phyloP scores from a whole-genome alignment of 1,139 yeast species.

The Hansenula lynferdii region DNA sequence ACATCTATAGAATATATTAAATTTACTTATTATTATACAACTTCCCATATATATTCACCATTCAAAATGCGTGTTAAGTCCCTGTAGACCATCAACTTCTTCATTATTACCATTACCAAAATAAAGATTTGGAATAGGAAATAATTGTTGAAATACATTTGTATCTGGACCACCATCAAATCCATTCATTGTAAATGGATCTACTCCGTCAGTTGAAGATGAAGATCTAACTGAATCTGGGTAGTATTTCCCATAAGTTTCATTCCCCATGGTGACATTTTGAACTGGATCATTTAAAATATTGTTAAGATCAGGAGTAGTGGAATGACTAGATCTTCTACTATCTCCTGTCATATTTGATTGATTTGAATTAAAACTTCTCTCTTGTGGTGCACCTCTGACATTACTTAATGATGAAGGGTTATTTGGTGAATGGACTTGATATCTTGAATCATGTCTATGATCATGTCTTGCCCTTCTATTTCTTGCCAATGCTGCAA shows the following conservation, averaged over 20 bases:
- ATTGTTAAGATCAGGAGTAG: not conserved
- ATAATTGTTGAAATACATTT: slow-evolving; percentile 1
- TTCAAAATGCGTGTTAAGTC: not conserved
- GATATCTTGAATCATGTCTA: not conserved
- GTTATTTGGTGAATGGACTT: not conserved
- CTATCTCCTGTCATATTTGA: not conserved
- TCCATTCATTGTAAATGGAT: not conserved
- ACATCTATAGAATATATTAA: too few species aligned
- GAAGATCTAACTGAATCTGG: not conserved
- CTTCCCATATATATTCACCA: too few species aligned
- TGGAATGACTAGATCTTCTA: not conserved
- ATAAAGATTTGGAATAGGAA: not conserved
- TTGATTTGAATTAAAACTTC: not conserved
- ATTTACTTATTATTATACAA: not conserved
- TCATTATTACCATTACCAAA: not conserved
- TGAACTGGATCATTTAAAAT: slow-evolving; percentile 1
- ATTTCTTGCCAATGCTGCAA: slow-evolving; percentile 2
- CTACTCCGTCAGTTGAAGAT: not conserved
- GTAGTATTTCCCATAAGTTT: too few species aligned
- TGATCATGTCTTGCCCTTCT: not conserved
- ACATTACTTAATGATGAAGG: slow-evolving; percentile 1
- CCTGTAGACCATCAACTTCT: not conserved
- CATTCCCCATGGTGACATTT: too few species aligned
- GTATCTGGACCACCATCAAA: not conserved
- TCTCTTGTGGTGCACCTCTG: not conserved